These are phyloP conservation scores for Geranium rotundifolium DNA, from an alignment of 345 rosid species.

Conservation along the genomic window DNA sequence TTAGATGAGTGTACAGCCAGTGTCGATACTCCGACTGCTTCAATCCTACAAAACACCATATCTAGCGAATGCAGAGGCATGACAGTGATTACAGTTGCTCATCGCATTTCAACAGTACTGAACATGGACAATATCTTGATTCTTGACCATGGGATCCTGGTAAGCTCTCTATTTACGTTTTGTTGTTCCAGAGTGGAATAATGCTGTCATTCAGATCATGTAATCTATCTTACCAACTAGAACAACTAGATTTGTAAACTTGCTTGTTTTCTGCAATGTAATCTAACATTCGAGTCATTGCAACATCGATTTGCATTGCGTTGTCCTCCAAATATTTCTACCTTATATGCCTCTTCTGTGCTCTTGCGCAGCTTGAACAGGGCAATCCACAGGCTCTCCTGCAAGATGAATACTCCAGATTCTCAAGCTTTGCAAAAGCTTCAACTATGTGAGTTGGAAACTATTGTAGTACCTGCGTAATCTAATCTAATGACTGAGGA, in stretches of 20 bases:
- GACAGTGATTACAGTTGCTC: constrained; percentile 86
- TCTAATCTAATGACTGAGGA: background rate
- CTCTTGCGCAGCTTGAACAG: constrained; percentile 46
- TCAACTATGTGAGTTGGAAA: constrained; percentile 33
- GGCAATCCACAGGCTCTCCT: constrained; percentile 61
- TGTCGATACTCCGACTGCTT: constrained; percentile 64
- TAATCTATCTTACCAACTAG: too few relatives aligned
- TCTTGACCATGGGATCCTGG: constrained; percentile 63
- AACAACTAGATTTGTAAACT: too few relatives aligned
- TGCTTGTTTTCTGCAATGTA: too few relatives aligned
- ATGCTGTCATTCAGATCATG: background rate
- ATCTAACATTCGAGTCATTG: too few relatives aligned
- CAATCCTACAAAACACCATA: constrained; percentile 55
- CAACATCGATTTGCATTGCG: background rate
- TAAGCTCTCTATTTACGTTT: constrained; percentile 10
- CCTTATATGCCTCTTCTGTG: background rate
- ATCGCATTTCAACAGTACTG: constrained; percentile 76
- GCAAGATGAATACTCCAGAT: constrained; percentile 41
- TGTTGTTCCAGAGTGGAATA: background rate
- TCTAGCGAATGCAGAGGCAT: constrained; percentile 56
- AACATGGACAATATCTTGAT: constrained; percentile 59
- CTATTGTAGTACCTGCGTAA: too few relatives aligned
- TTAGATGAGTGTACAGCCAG: constrained; percentile 93
- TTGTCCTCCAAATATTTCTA: background rate
- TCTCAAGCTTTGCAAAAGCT: constrained; percentile 66